Conservation (phyloP, 2,329 filamentous ascomycete genomes). For the Aspergillus sp. region DNA sequence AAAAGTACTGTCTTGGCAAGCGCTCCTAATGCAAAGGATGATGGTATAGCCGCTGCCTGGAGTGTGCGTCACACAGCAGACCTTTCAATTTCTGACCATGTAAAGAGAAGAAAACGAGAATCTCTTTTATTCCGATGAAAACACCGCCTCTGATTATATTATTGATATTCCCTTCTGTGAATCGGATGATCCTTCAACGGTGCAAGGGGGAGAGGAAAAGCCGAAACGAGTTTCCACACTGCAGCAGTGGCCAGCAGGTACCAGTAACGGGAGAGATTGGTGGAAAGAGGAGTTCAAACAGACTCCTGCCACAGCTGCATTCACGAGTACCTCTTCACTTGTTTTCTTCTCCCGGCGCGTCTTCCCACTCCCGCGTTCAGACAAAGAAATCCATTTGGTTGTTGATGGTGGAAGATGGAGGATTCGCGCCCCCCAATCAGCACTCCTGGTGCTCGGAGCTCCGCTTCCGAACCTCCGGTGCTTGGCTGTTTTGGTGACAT, state of each 20-base stretch:
- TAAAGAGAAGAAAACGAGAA: neutral
- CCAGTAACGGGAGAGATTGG: constrained; percentile 13
- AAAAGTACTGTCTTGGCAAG: no score
- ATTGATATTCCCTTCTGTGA: neutral
- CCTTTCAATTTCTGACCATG: neutral
- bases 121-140: no score
- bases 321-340: neutral
- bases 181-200: neutral
- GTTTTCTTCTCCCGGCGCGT: no score
- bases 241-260: constrained; percentile 9
- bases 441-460: constrained; percentile 11
- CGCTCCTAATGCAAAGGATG: no score
- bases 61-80: constrained; percentile 4
- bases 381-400: no score
- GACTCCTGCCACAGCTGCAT: neutral
- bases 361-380: no score
- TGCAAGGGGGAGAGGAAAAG: neutral
- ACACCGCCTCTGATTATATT: no score
- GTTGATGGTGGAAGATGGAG: no score
- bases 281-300: neutral
- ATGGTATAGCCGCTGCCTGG: constrained; percentile 1
- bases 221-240: neutral
- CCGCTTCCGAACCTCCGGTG: constrained; percentile 19
- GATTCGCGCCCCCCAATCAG: no score
- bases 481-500: constrained; percentile 21